Percentiles rank a stretch among this genome's conserved stretches.
Evolutionary conservation across 2,329 filamentous ascomycete genomes (phyloP).

Genomic region (Nigrospora oryzae): DNA sequence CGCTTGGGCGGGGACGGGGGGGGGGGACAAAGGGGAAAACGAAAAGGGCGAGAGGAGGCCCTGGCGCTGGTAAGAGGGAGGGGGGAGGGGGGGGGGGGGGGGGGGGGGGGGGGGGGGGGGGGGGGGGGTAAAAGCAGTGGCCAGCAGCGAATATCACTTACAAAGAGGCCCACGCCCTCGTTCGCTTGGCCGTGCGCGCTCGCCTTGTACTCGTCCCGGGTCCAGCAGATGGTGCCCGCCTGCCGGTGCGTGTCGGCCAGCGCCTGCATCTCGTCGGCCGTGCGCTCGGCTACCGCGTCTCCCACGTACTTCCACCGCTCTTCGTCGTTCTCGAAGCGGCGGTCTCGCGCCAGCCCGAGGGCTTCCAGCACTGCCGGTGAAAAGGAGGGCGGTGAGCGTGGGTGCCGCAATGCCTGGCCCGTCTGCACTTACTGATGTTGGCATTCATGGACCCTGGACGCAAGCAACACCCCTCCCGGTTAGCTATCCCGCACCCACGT

Average conservation of each 20-base stretch:
- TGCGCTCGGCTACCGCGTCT: neutral
- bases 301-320: slow-evolving; percentile 2
- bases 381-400: too few species aligned
- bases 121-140: too few species aligned
- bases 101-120: too few species aligned
- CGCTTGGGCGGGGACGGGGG: too few species aligned
- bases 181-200: slow-evolving; percentile 17
- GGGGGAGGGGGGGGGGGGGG: too few species aligned
- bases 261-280: slow-evolving; percentile 10
- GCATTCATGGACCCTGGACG: slow-evolving; percentile 6
- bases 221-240: slow-evolving; percentile 16
- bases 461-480: too few species aligned
- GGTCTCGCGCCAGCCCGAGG: slow-evolving; percentile 7
- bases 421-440: slow-evolving; percentile 1
- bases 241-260: slow-evolving; percentile 10
- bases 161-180: slow-evolving; percentile 7
- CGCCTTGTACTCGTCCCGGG: slow-evolving; percentile 14
- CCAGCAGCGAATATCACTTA: too few species aligned
- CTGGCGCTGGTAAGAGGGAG: too few species aligned
- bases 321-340: slow-evolving; percentile 1
- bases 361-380: slow-evolving; percentile 2
- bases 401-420: too few species aligned
- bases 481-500: too few species aligned
- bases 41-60: too few species aligned
- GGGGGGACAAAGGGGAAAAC: too few species aligned